phyloP scores from a whole-genome alignment of 495 filamentous ascomycete genomes.

The Cudoniella acicularis region DNA sequence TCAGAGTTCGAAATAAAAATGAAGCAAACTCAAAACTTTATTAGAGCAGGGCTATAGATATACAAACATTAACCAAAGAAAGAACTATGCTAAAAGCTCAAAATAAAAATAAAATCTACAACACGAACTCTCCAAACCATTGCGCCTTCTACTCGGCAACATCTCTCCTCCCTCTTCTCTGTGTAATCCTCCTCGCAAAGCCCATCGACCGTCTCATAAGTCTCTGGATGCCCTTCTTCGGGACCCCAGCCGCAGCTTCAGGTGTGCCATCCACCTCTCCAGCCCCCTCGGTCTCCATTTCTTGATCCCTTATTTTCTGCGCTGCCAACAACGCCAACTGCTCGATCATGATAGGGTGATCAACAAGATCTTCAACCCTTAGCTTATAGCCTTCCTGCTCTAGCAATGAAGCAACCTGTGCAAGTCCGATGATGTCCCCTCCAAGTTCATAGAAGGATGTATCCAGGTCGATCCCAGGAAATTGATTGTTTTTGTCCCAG shows the following conservation, averaged over 20 bases:
- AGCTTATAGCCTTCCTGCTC: neutral
- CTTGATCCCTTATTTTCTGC: neutral
- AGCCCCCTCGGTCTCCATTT: neutral
- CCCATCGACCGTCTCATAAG: neutral
- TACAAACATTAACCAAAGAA: no score
- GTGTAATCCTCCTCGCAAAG: neutral
- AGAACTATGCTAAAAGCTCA: no score
- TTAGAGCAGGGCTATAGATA: no score
- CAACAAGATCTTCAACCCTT: conserved; percentile 4
- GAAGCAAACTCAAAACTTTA: no score
- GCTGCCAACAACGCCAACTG: conserved; percentile 4
- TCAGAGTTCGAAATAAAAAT: no score
- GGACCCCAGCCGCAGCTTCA: neutral
- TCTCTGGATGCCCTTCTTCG: neutral
- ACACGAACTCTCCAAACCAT: no score
- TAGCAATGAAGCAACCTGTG: neutral
- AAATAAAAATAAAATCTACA: no score
- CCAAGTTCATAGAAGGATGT: conserved; percentile 2
- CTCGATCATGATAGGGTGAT: conserved; percentile 4
- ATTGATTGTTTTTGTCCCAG: neutral
- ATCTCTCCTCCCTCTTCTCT: neutral
- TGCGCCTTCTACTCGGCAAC: no score
- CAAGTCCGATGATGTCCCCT: conserved; percentile 1
- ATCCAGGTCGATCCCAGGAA: neutral
- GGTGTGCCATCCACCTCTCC: neutral